These are phyloP conservation scores for Colletotrichum sp. DNA, from an alignment of 2,329 filamentous ascomycete species.

Conservation along the genomic window DNA sequence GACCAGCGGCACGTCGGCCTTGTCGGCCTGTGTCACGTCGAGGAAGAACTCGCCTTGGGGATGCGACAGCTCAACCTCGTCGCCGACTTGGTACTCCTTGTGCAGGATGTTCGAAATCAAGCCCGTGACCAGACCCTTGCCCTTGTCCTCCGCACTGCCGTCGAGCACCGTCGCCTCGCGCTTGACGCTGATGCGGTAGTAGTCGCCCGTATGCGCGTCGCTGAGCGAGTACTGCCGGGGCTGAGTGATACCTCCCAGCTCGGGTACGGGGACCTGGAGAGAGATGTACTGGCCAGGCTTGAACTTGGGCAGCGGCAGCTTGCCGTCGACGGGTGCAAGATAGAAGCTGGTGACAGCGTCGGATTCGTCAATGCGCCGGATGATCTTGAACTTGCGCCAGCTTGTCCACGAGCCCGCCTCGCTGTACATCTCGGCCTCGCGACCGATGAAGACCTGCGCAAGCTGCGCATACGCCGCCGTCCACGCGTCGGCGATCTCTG, in stretches of 20 bases:
- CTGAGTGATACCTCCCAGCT: conserved; percentile 65
- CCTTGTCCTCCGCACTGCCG: conserved; percentile 34
- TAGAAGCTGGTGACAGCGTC: conserved; percentile 71
- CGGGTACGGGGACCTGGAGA: conserved; percentile 65
- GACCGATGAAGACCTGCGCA: conserved; percentile 72
- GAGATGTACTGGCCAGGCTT: conserved; percentile 78
- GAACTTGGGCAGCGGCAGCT: conserved; percentile 59
- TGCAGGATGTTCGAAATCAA: conserved; percentile 61
- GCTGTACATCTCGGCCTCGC: conserved; percentile 68
- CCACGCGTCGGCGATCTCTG: conserved; percentile 74
- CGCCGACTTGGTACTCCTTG: conserved; percentile 51
- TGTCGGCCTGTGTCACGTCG: conserved; percentile 45
- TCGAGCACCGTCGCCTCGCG: conserved; percentile 46
- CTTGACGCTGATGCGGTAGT: conserved; percentile 80
- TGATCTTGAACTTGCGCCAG: conserved; percentile 61
- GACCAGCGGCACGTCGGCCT: conserved; percentile 59
- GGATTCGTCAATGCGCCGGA: conserved; percentile 66
- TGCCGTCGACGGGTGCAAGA: conserved; percentile 67
- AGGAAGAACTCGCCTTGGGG: conserved; percentile 68
- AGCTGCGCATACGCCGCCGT: conserved; percentile 73
- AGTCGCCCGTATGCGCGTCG: conserved; percentile 53
- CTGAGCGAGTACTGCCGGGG: conserved; percentile 79
- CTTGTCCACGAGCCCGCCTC: conserved; percentile 45
- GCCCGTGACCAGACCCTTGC: conserved; percentile 42
- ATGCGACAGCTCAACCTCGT: conserved; percentile 59